Evolutionary conservation across 305 asterid genomes (phyloP), one percentile per base, ranked within the genome.

Genomic region (Fraxinus greggii): DNA sequence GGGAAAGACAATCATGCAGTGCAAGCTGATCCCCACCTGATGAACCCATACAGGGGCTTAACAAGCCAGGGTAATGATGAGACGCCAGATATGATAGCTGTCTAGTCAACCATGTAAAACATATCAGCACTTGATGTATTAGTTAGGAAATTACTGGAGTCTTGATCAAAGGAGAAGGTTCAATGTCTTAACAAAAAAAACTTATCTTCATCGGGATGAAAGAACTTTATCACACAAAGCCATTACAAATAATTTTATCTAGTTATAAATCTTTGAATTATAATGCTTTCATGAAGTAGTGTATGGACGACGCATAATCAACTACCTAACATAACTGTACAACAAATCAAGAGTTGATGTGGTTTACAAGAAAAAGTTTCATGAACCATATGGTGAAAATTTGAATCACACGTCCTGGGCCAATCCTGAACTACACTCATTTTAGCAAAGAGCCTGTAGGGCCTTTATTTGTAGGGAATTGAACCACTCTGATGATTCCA

Each of bases 1-100:
- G 81, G 69, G 78, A 65, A 56, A 73, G 51, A 85, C 59, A 81
- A 77, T 73, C 77, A 61, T 76, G 28, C 23, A 78, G 65, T 8
- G 12, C 13, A 72, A 84, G 82, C 75, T 40, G 78, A 82, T 56
- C 70, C 83, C 84, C 83, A 95, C 98, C 98, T 95, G 90, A 95
- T 90, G 90, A 95, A 95, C 76, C 99, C 99, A 87, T 95, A 95
- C 38, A 95, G 88, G 45, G 99, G 99, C 86, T 94, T 95, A 45
- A 95, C 84, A 72, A 95, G 97, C 98, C 99, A 95, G 15, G 98
- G 98, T 75, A 94, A 82, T 45, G 99, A 74, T 77, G 97, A 90
- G 86, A 95, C 81, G 83, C 99, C 99, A 87, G 94, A 84, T 86
- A 94, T 90, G 75, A 95, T 83, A 85, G 99, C 97, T 93, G 98